A percentile compares a stretch with the other conserved stretches of the same genome.
Evolutionary conservation across 2,329 filamentous ascomycete genomes (phyloP).

Genomic region (Colletotrichum plurivorum): DNA sequence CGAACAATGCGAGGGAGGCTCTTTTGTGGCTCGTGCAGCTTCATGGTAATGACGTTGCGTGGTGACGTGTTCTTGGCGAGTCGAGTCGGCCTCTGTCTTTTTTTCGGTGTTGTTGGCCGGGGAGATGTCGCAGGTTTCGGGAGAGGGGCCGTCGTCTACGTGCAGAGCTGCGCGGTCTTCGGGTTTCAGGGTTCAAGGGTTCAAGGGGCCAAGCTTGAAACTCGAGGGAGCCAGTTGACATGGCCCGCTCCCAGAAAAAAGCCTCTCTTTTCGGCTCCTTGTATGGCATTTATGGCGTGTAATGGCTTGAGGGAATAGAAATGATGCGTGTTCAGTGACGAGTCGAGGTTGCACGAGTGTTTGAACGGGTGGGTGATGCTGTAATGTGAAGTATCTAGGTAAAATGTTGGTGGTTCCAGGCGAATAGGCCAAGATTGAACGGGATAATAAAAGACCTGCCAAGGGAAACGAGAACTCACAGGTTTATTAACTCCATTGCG

Average conservation of each 20-base stretch:
- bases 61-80: constrained; percentile 23
- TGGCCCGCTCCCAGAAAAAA: background rate
- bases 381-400: background rate
- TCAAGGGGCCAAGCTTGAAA: background rate
- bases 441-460: no score
- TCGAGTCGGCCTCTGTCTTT: background rate
- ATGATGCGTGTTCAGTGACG: background rate
- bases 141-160: background rate
- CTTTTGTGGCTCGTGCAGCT: constrained; percentile 16
- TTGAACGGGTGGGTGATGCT: background rate
- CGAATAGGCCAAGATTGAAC: no score
- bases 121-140: background rate
- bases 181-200: background rate
- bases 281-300: background rate
- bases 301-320: background rate
- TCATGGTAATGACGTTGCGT: constrained; percentile 16
- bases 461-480: no score
- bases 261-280: background rate
- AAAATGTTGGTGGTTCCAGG: no score
- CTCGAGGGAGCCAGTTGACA: background rate
- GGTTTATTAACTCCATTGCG: no score
- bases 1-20: constrained; percentile 23
- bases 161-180: background rate
- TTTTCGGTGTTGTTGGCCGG: background rate
- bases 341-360: background rate